phyloP scores from a whole-genome alignment of 306 rosid species.

The Hippophae rhamnoides region DNA sequence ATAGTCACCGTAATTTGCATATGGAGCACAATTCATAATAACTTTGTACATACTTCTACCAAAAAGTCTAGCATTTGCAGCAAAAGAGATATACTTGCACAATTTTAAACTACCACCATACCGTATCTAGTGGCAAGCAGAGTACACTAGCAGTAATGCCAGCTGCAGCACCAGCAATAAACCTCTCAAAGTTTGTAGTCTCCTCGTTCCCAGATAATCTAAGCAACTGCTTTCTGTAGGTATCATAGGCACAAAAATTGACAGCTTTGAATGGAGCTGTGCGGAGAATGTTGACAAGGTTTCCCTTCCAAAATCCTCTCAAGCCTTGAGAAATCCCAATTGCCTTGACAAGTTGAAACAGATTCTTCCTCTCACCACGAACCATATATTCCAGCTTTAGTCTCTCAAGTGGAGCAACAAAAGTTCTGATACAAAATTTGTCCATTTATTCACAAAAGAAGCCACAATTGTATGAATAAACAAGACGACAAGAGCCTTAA shows the following conservation, averaged over 20 bases:
- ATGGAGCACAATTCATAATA: not conserved
- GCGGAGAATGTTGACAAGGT: conserved; percentile 79
- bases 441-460: conserved; percentile 1
- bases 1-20: no score
- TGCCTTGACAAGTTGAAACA: conserved; percentile 46
- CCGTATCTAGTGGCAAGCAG: conserved; percentile 94
- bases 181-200: conserved; percentile 83
- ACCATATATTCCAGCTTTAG: conserved; percentile 92
- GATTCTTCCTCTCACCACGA: conserved; percentile 68
- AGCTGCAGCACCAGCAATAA: conserved; percentile 92
- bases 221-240: conserved; percentile 79
- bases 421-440: conserved; percentile 49
- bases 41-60: not conserved
- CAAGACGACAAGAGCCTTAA: not conserved
- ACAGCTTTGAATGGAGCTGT: conserved; percentile 95
- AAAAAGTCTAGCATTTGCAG: not conserved
- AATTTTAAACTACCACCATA: conserved; percentile 30
- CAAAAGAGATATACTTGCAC: conserved; percentile 3
- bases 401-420: conserved; percentile 94
- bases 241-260: conserved; percentile 82
- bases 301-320: conserved; percentile 97
- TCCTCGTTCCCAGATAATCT: conserved; percentile 57
- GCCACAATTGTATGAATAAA: not conserved
- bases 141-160: conserved; percentile 74
- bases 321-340: conserved; percentile 79